Base-by-base conservation (phyloP, 768 basidiomycete species). In the Fomitopsis pulvina region DNA sequence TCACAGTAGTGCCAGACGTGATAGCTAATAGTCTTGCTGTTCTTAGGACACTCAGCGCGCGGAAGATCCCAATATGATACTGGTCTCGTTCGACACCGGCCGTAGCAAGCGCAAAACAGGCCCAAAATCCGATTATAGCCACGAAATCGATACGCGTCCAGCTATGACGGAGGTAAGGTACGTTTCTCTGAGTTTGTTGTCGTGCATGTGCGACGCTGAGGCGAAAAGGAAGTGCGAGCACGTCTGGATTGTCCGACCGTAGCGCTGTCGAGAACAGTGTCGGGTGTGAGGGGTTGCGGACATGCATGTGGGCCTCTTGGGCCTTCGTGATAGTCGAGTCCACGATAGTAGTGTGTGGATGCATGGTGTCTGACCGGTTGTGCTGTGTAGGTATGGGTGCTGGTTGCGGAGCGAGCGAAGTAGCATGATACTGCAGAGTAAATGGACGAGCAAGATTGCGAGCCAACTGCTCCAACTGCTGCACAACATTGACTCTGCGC, bases 111-210 rank as follows among this genome's bases (percentile, higher is more conserved):
- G 62, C 66, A 61, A 97, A 94, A 8, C 78, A 73, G 45, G 89
- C 77, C 94, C 94, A 98, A 65, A 93, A 97, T 54, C 81, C 77
- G 11, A 86, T 56, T 40, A 97, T 80, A 1, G 95, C 91, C 39
- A 97, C 67, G 55, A 87, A 81, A 63, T 98, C 95, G 48, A 96
- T 86, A 45, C 92, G 72, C 59, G 79, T 87, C 93, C 93, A 97
- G 48, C 87, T 88, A 60, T 97, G 92, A 8, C 95, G 78, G 1
- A 98, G 74, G 63, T 92, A 98, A 0, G 95, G 93, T 2, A 93
- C 73, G 54, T 86, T 83, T 28, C 81, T 72, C 24, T 69, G 68
- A n/a, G 80, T 76, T 55, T 80, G 79, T 47, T 76, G 71, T 52
- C 74, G 77, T 0, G 76, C 68, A 53, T 77, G 68, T 16, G 68